These are phyloP conservation scores for Fusarium fujikuroi DNA, from an alignment of 2,329 filamentous ascomycete species.

Conservation along the genomic window DNA sequence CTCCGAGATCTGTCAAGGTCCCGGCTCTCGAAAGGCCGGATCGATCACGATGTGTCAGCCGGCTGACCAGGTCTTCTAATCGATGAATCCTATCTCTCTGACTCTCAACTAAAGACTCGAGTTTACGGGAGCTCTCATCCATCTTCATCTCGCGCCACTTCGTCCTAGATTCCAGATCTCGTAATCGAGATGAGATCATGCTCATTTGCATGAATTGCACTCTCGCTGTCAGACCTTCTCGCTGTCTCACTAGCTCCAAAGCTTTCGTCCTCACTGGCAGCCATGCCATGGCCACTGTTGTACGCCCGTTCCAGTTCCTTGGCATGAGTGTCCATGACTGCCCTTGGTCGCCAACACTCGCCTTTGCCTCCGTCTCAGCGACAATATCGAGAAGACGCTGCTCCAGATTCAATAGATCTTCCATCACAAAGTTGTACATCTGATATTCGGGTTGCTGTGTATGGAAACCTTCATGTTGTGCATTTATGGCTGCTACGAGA, in stretches of 20 bases:
- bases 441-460: conserved; percentile 53
- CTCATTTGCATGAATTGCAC: conserved; percentile 62
- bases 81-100: conserved; percentile 42
- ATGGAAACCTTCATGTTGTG: conserved; percentile 40
- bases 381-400: conserved; percentile 58
- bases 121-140: conserved; percentile 43
- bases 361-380: conserved; percentile 53
- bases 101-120: conserved; percentile 39
- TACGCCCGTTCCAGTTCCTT: conserved; percentile 51
- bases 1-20: conserved; percentile 20
- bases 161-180: conserved; percentile 50
- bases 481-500: conserved; percentile 50
- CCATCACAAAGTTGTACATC: conserved; percentile 61
- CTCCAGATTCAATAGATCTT: conserved; percentile 57
- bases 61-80: conserved; percentile 33
- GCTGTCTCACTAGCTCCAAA: conserved; percentile 57
- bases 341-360: conserved; percentile 33
- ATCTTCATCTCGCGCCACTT: conserved; percentile 46
- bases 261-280: conserved; percentile 56
- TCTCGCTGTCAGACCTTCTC: conserved; percentile 56
- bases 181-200: conserved; percentile 57
- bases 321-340: conserved; percentile 53
- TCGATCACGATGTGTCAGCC: conserved; percentile 19
- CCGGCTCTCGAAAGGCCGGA: conserved; percentile 16
- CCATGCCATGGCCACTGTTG: conserved; percentile 58